A percentile compares a stretch with the other conserved stretches of the same genome.
phyloP scores from a whole-genome alignment of 1,139 yeast genomes.

The Candida neerlandica region DNA sequence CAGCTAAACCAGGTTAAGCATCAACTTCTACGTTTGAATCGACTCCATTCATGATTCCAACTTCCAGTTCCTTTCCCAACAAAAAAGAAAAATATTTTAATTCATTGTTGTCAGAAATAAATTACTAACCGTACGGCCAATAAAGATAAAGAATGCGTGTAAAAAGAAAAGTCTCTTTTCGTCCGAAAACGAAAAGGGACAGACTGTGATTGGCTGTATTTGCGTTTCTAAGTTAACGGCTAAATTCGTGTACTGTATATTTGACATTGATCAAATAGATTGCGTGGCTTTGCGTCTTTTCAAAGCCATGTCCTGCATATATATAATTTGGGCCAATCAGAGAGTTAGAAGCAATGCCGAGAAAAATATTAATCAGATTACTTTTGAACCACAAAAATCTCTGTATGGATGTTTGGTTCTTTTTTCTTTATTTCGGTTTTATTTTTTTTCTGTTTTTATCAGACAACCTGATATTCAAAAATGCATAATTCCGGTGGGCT shows the following conservation, averaged over 20 bases:
- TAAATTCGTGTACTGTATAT: background rate
- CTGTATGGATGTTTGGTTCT: no score
- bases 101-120: background rate
- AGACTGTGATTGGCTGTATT: background rate
- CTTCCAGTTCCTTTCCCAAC: background rate
- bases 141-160: background rate
- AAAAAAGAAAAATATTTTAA: background rate
- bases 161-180: background rate
- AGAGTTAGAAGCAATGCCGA: background rate
- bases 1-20: no score
- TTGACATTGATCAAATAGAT: slow-evolving; percentile 1
- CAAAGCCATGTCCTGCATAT: background rate
- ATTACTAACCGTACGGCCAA: background rate
- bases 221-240: background rate
- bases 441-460: no score
- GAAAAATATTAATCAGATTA: slow-evolving; percentile 1
- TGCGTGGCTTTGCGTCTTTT: background rate
- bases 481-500: background rate
- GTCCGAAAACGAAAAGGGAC: background rate
- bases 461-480: no score
- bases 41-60: no score
- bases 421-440: no score
- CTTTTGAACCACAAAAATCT: background rate
- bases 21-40: no score
- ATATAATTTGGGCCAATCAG: background rate